Evolutionary conservation across 208 protist genomes (phyloP), one percentile per base, ranked within the genome.

Genomic region (Entamoeba invadens): DNA sequence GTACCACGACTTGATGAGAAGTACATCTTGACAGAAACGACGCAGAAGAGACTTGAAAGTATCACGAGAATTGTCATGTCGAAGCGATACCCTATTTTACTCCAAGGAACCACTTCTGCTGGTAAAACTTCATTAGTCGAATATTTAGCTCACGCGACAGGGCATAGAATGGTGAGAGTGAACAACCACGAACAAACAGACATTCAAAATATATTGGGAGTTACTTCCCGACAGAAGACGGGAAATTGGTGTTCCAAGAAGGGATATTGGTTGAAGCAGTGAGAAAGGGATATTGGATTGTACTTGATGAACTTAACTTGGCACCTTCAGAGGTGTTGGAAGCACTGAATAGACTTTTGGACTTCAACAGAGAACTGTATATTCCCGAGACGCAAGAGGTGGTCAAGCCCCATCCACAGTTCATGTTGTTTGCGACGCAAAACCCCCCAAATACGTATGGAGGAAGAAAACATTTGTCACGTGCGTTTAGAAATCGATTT

Each of bases 171-270:
- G 95, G 97, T 99, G 3, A 97, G 99, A 92, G 99, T 99, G 95
- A 99, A 99, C 96, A 99, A 99, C 97, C 99, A 99, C 96, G 98
- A 99, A 95, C 99, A 99, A 95, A 99, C 99, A 3, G 99, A 99
- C 95, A 95, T 99, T 42, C 98, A 99, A 95, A 99, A 99, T 95
- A 99, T 99, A 96, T 99, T 45, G 99, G 99, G 45, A 96, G 97
- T 93, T 99, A 99, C 95, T 96, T 98, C 47, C 97, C 98, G 2
- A 97, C 97, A 51, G 94, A 97, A 44, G 94, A 97, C 42, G 98
- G 98, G 18, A 97, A 98, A 94, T 97, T 99, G 8, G 96, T 97
- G 12, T 99, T 99, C 95, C 96, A 96, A 47, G 96, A 95, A n/a
- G 97, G 97, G 0, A 94, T 95, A 35, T 95, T 97, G 35, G 95